Evolutionary conservation across 805 yeast genomes (phyloP).

Genomic region (Teunomyces lycoperdinae): DNA sequence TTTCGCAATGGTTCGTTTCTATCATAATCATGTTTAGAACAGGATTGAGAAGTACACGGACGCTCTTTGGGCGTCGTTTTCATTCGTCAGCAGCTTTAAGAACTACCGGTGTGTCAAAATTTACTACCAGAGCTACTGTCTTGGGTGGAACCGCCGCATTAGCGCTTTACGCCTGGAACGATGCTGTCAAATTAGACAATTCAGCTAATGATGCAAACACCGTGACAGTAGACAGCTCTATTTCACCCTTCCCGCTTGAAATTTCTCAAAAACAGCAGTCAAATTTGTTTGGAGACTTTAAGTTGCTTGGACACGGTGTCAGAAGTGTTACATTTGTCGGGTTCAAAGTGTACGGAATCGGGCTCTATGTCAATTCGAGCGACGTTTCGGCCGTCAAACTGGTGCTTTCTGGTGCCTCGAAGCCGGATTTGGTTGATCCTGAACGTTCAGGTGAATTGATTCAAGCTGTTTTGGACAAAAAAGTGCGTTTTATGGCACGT

Average conservation of each 20-base stretch:
- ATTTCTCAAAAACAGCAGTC: constrained; percentile 7
- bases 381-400: constrained; percentile 38
- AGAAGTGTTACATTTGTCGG: constrained; percentile 79
- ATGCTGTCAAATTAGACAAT: constrained; percentile 9
- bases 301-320: constrained; percentile 74
- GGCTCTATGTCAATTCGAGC: constrained; percentile 67
- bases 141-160: constrained; percentile 1
- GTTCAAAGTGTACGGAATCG: constrained; percentile 85
- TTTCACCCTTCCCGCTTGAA: constrained; percentile 47
- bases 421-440: constrained; percentile 39
- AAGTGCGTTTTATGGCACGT: constrained; percentile 64
- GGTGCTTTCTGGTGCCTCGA: neutral
- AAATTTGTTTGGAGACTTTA: constrained; percentile 36
- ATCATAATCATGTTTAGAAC: constrained; percentile 3
- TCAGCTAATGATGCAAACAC: constrained; percentile 14
- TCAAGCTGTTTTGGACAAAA: constrained; percentile 53
- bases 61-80: neutral
- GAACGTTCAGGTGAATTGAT: constrained; percentile 52
- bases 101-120: neutral
- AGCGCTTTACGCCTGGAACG: neutral
- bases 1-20: neutral
- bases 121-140: neutral
- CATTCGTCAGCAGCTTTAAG: neutral
- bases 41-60: constrained; percentile 1
- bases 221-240: constrained; percentile 47